A percentile compares a stretch with the other conserved stretches of the same genome.
These are phyloP conservation scores for Penicillium soppii DNA, from an alignment of 495 filamentous ascomycete species.

Conservation along the genomic window DNA sequence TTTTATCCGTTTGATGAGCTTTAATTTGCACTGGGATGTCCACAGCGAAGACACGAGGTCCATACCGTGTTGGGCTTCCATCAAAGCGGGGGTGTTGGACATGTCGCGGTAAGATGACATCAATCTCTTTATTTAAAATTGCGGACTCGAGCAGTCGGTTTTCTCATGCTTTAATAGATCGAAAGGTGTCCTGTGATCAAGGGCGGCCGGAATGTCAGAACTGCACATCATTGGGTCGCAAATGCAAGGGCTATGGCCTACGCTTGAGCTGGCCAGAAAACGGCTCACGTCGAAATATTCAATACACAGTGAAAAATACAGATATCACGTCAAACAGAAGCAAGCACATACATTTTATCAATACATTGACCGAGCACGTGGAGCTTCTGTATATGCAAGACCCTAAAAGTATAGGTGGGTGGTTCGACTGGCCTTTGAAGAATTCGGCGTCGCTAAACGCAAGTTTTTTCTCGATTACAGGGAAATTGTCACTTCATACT, in stretches of 20 bases:
- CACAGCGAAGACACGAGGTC: background rate
- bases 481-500: background rate
- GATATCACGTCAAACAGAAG: background rate
- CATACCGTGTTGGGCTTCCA: slow-evolving; percentile 4
- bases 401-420: background rate
- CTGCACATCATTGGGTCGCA: background rate
- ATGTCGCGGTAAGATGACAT: slow-evolving; percentile 1
- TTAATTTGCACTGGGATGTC: too few relatives aligned
- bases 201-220: slow-evolving; percentile 2
- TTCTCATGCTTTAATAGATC: background rate
- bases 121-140: background rate
- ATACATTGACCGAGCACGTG: background rate
- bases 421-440: background rate
- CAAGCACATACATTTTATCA: background rate
- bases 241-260: slow-evolving; percentile 11
- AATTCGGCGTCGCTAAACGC: background rate
- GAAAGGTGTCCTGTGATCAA: slow-evolving; percentile 4
- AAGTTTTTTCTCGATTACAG: background rate
- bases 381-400: slow-evolving; percentile 2
- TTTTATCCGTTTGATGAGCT: too few relatives aligned
- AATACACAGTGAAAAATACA: background rate
- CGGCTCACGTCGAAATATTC: background rate
- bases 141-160: background rate
- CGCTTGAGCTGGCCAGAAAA: slow-evolving; percentile 11
- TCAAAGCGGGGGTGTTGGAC: slow-evolving; percentile 6